A percentile compares a stretch with the other conserved stretches of the same genome.
Evolutionary conservation across 2,329 filamentous ascomycete genomes (phyloP).

Genomic region (Sporothrix sp.): DNA sequence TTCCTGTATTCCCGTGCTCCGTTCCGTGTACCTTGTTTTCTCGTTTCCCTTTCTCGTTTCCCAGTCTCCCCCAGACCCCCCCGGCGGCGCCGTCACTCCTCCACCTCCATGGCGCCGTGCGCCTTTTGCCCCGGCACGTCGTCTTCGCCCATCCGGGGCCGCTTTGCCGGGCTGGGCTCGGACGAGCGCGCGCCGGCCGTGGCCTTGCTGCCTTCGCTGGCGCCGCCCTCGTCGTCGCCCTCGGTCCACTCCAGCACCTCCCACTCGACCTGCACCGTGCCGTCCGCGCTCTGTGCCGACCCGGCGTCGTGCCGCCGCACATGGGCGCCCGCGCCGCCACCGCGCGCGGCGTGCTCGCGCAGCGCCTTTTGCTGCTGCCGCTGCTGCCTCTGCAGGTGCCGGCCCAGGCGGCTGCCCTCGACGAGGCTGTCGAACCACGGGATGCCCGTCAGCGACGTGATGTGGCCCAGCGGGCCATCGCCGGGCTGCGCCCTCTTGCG

Average conservation of each 20-base stretch:
- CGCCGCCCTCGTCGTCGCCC: slow-evolving; percentile 23
- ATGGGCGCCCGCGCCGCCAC: slow-evolving; percentile 16
- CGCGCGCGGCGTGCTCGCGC: background rate
- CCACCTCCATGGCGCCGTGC: slow-evolving; percentile 15
- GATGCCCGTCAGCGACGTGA: slow-evolving; percentile 42
- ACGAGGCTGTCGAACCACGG: slow-evolving; percentile 83
- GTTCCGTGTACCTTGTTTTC: too few relatives aligned
- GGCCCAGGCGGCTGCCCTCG: slow-evolving; percentile 60
- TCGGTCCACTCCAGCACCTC: slow-evolving; percentile 68
- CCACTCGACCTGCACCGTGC: slow-evolving; percentile 63
- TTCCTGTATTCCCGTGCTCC: too few relatives aligned
- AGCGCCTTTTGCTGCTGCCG: background rate
- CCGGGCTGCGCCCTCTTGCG: background rate
- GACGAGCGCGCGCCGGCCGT: slow-evolving; percentile 34
- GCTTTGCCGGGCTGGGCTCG: slow-evolving; percentile 35
- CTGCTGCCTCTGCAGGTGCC: slow-evolving; percentile 52
- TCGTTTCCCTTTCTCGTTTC: too few relatives aligned
- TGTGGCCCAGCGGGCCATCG: slow-evolving; percentile 37
- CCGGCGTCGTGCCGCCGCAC: slow-evolving; percentile 12
- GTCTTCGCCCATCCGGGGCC: slow-evolving; percentile 34
- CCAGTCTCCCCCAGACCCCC: too few relatives aligned
- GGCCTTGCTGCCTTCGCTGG: slow-evolving; percentile 28
- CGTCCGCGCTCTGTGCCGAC: slow-evolving; percentile 42
- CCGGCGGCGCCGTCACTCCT: too few relatives aligned
- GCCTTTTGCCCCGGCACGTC: slow-evolving; percentile 9